Base-by-base conservation (phyloP, 2,329 filamentous ascomycete species). In the Stagonosporopsis tanaceti region DNA sequence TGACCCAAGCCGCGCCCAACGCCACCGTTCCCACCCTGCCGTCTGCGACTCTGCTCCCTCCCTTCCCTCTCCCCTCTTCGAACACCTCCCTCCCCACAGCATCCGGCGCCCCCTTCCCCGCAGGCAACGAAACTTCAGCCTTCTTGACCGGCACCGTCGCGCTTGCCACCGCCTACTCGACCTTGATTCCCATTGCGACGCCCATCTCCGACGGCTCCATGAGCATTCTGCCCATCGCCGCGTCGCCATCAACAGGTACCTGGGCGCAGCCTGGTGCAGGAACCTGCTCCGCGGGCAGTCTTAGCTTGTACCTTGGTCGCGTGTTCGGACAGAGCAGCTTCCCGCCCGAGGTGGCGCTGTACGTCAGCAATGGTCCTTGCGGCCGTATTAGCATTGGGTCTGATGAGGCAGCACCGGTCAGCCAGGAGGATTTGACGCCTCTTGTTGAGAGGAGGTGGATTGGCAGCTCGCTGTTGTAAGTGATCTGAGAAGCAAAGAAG, bases 301-400 rank as follows among this genome's bases (percentile, higher is more conserved):
- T 62, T 27, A 57, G 59, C 30, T 47, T 64, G 45, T 67, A 63
- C 50, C 41, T 68, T 15, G 69, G 67, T 17, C 60, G 51, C 11
- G 64, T 64, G n/a, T 48, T 59, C 45, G 69, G 68, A 1, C 52
- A 62, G 41, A 45, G 44, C 7, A 37, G 57, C 7, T 67, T 69
- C 59, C 60, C 59, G 1, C 27, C 39, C 2, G 47, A 62, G n/a
- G 50, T 59, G 15, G 67, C 66, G 34, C 27, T 67, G 24, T 39
- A 17, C 17, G 63, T 70, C 46, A 59, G 52, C 22, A 70, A 73
- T 34, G 67, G 68, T 12, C 68, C 64, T 5, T 70, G 68, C 60
- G 68, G 67, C 7, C 41, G 64, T 3, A 47, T 69, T 34, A 60
- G 55, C 4, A n/a, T 57, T 34, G 37, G 45, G 37, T 48, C 56